Percentiles rank a stretch among this genome's conserved stretches.
Evolutionary conservation across 2,329 filamentous ascomycete species (phyloP).

Genomic region (Onygenales sp.): DNA sequence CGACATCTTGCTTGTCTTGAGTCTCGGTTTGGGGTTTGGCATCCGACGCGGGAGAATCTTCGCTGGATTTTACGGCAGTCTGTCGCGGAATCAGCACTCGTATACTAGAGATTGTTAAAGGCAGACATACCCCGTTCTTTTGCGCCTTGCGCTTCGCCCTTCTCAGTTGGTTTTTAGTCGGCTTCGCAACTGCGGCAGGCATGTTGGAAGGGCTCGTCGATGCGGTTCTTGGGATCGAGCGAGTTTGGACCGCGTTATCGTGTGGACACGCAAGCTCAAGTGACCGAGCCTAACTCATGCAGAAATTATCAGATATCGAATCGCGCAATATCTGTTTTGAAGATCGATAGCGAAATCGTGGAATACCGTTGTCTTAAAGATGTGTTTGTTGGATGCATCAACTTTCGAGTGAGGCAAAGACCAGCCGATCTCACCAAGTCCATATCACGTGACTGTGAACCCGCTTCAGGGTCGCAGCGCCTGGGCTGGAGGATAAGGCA

Average conservation of each 20-base stretch:
- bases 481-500: no score
- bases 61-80: slow-evolving; percentile 6
- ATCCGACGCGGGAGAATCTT: slow-evolving; percentile 1
- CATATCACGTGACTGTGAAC: no score
- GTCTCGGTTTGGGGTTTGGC: not conserved
- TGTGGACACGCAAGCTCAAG: no score
- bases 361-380: no score
- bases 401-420: no score
- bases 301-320: no score
- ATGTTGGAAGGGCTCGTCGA: slow-evolving; percentile 5
- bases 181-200: slow-evolving; percentile 44
- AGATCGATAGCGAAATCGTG: no score
- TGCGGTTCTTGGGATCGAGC: not conserved
- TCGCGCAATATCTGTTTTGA: no score
- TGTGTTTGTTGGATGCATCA: no score
- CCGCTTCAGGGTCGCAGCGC: no score
- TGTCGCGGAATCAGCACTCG: slow-evolving; percentile 11
- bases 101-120: not conserved
- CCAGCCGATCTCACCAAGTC: no score
- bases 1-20: not conserved
- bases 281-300: no score
- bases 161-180: slow-evolving; percentile 89
- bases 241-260: not conserved
- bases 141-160: slow-evolving; percentile 91
- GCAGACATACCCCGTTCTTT: slow-evolving; percentile 52